These are phyloP conservation scores for Trametes versicolor DNA, from an alignment of 1,284 basidiomycete genomes.

Conservation along the genomic window DNA sequence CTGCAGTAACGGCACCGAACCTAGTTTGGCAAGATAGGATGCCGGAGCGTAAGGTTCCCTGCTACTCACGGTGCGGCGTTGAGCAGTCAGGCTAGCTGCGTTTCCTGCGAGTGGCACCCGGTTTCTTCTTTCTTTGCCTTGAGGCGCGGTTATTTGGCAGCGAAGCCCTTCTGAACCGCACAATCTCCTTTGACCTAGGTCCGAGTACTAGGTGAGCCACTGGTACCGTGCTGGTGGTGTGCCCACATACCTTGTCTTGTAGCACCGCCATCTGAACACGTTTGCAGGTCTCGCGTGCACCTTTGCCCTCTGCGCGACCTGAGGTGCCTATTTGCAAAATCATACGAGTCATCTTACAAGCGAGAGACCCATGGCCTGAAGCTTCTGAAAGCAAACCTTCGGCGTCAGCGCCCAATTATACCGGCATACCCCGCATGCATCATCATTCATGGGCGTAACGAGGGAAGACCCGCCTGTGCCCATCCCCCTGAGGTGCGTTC, in stretches of 20 bases:
- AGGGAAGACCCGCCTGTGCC: background rate
- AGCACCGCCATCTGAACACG: too few relatives aligned
- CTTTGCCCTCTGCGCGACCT: too few relatives aligned
- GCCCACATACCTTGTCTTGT: too few relatives aligned
- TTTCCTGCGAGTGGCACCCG: background rate
- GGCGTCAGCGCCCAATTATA: background rate
- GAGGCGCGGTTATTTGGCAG: slow-evolving; percentile 17
- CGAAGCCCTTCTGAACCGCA: background rate
- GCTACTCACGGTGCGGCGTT: background rate
- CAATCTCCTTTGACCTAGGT: slow-evolving; percentile 11
- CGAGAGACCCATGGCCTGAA: too few relatives aligned
- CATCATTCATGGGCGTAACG: background rate
- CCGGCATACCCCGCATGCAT: slow-evolving; percentile 3
- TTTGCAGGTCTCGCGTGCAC: too few relatives aligned
- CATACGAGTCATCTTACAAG: too few relatives aligned
- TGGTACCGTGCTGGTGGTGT: background rate
- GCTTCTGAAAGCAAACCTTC: background rate
- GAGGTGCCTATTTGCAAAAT: too few relatives aligned
- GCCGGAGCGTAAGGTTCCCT: background rate
- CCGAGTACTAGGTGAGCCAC: background rate
- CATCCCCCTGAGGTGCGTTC: slow-evolving; percentile 2
- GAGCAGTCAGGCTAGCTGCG: background rate
- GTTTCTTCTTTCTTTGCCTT: slow-evolving; percentile 10
- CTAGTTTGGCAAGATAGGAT: background rate
- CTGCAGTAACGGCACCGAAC: slow-evolving; percentile 7